These are phyloP conservation scores for Mycena epipterygia DNA, from an alignment of 768 basidiomycete species.

Conservation along the genomic window DNA sequence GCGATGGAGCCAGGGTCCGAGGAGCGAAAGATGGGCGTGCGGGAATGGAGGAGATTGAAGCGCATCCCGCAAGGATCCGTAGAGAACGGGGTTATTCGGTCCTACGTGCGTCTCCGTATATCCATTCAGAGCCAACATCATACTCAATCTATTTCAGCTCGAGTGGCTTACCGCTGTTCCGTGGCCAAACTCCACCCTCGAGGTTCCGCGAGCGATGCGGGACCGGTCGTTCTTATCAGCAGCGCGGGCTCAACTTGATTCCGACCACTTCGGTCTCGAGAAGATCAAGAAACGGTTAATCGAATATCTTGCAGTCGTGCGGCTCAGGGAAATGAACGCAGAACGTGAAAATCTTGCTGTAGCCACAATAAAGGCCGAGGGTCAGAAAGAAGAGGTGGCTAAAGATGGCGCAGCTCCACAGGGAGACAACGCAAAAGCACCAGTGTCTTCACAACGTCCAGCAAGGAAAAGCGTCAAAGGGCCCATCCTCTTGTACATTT, in stretches of 20 bases:
- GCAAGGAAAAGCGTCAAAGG: constrained; percentile 68
- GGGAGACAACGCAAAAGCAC: neutral
- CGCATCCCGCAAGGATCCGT: constrained; percentile 92
- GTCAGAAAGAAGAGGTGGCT: constrained; percentile 15
- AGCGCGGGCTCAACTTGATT: constrained; percentile 86
- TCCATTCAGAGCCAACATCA: constrained; percentile 29
- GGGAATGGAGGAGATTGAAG: constrained; percentile 88
- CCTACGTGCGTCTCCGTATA: constrained; percentile 68
- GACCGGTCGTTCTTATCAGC: constrained; percentile 73
- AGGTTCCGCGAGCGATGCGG: constrained; percentile 46
- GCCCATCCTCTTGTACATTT: constrained; percentile 74
- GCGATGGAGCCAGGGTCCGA: constrained; percentile 80
- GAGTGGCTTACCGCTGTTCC: constrained; percentile 92
- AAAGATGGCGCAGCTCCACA: neutral
- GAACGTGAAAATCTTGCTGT: constrained; percentile 44
- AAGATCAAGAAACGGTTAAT: constrained; percentile 93
- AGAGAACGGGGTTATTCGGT: constrained; percentile 90
- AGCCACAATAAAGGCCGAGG: constrained; percentile 18
- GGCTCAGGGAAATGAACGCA: constrained; percentile 66
- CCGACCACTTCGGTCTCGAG: constrained; percentile 93
- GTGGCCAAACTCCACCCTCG: constrained; percentile 72
- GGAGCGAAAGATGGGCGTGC: constrained; percentile 83
- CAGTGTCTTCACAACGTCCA: constrained; percentile 14
- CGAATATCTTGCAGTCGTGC: constrained; percentile 91
- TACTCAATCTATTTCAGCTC: constrained; percentile 60